phyloP scores from a whole-genome alignment of 495 filamentous ascomycete species.

The Hypoxylon fragiforme region DNA sequence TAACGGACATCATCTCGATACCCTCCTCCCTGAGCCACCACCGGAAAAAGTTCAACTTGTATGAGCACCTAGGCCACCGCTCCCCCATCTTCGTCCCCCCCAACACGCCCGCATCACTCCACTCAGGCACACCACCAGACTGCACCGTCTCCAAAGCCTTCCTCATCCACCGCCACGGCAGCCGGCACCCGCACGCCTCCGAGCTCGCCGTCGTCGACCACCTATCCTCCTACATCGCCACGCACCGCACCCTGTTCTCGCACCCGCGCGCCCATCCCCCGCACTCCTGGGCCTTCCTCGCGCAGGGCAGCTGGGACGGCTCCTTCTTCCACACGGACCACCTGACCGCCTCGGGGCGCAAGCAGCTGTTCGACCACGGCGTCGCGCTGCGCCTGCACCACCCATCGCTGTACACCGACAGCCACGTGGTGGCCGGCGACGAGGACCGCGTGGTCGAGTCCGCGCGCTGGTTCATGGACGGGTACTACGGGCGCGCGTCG shows the following conservation, averaged over 20 bases:
- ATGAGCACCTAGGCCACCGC: slow-evolving; percentile 21
- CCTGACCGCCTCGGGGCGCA: slow-evolving; percentile 17
- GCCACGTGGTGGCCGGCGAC: slow-evolving; percentile 12
- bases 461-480: slow-evolving; percentile 28
- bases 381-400: slow-evolving; percentile 16
- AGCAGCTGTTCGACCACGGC: slow-evolving; percentile 29
- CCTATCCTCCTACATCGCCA: slow-evolving; percentile 15
- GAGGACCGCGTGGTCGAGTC: slow-evolving; percentile 26
- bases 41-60: slow-evolving; percentile 5
- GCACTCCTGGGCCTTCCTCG: slow-evolving; percentile 11
- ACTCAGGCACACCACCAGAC: slow-evolving; percentile 11
- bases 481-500: slow-evolving; percentile 23
- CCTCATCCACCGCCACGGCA: slow-evolving; percentile 21
- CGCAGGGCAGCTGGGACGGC: slow-evolving; percentile 14
- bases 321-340: slow-evolving; percentile 10
- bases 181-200: slow-evolving; percentile 13
- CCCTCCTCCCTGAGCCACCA: background rate
- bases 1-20: background rate
- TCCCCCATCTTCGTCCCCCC: slow-evolving; percentile 23
- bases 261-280: slow-evolving; percentile 7
- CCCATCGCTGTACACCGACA: slow-evolving; percentile 17
- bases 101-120: slow-evolving; percentile 12
- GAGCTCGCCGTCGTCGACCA: slow-evolving; percentile 11
- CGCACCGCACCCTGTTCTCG: slow-evolving; percentile 14
- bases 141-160: slow-evolving; percentile 21